Conservation (phyloP, 2,329 filamentous ascomycete species). For the Verticillium nubilum region DNA sequence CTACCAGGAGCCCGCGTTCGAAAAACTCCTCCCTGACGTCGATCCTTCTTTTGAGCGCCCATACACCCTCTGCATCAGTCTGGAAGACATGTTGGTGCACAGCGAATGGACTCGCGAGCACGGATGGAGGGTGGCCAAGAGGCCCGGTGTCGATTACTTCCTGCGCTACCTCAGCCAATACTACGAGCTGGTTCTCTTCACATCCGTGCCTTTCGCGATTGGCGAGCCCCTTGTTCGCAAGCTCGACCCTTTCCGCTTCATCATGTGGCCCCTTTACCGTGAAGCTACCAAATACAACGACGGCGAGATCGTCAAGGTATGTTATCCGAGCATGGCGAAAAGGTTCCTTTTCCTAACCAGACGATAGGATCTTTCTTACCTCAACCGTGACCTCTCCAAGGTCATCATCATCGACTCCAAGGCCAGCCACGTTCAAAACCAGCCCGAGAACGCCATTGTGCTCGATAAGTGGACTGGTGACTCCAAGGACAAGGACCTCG, state of each 20-base stretch:
- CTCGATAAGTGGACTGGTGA: conserved; percentile 87
- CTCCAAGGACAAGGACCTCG: conserved; percentile 75
- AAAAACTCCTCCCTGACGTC: conserved; percentile 81
- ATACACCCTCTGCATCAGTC: conserved; percentile 85
- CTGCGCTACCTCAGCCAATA: conserved; percentile 94
- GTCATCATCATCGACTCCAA: conserved; percentile 93
- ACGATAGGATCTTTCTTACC: conserved; percentile 82
- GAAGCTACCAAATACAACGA: conserved; percentile 98
- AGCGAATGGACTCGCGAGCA: conserved; percentile 92
- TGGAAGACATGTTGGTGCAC: conserved; percentile 92
- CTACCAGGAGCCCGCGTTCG: conserved; percentile 93
- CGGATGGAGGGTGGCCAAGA: conserved; percentile 92
- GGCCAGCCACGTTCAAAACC: conserved; percentile 71
- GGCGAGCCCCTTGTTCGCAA: conserved; percentile 88
- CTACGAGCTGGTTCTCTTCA: conserved; percentile 97
- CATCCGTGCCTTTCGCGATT: conserved; percentile 75
- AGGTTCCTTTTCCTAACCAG: conserved; percentile 11
- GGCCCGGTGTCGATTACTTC: conserved; percentile 95
- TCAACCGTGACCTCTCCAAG: conserved; percentile 93
- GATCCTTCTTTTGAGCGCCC: conserved; percentile 77
- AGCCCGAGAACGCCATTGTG: conserved; percentile 95
- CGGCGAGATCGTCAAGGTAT: conserved; percentile 91
- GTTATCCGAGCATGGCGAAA: conserved; percentile 9
- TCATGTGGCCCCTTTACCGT: conserved; percentile 90
- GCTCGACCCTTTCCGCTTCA: conserved; percentile 89